Percentiles rank a stretch among this genome's conserved stretches.
Conservation (phyloP, 495 filamentous ascomycete species). For the Penicillium longicatenatum region DNA sequence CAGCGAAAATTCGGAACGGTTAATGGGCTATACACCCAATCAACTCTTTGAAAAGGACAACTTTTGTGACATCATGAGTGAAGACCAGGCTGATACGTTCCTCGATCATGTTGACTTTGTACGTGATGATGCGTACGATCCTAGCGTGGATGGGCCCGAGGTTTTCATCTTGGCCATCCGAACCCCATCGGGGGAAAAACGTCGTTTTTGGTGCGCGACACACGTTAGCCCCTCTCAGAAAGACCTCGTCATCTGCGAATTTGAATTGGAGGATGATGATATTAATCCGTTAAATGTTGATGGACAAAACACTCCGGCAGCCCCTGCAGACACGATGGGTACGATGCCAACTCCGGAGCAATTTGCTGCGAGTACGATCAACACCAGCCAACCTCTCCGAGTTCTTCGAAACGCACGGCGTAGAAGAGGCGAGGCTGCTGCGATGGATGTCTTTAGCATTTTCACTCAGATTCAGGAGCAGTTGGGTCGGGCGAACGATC, state of each 20-base stretch:
- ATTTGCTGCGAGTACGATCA: constrained; percentile 65
- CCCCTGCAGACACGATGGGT: constrained; percentile 73
- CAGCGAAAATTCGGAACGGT: constrained; percentile 79
- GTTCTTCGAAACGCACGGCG: constrained; percentile 78
- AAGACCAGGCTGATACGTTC: constrained; percentile 81
- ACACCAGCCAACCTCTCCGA: constrained; percentile 73
- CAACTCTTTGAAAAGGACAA: constrained; percentile 73
- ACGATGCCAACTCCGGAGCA: constrained; percentile 72
- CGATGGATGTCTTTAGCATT: constrained; percentile 93
- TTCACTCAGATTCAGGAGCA: constrained; percentile 69
- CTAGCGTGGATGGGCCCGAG: constrained; percentile 74
- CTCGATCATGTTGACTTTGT: constrained; percentile 89
- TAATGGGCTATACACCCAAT: constrained; percentile 79
- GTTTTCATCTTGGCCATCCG: constrained; percentile 78
- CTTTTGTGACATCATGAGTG: constrained; percentile 78
- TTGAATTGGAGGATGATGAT: constrained; percentile 84
- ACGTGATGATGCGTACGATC: constrained; percentile 69
- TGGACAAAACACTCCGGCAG: constrained; percentile 55
- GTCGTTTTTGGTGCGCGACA: constrained; percentile 88
- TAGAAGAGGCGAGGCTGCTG: constrained; percentile 77
- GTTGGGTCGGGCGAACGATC: constrained; percentile 30
- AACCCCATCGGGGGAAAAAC: constrained; percentile 47
- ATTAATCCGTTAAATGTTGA: constrained; percentile 65
- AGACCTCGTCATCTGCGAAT: constrained; percentile 84
- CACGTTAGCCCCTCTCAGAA: constrained; percentile 67